Evolutionary conservation across 2,329 filamentous ascomycete species (phyloP).

Genomic region (Clathrospora elynae): DNA sequence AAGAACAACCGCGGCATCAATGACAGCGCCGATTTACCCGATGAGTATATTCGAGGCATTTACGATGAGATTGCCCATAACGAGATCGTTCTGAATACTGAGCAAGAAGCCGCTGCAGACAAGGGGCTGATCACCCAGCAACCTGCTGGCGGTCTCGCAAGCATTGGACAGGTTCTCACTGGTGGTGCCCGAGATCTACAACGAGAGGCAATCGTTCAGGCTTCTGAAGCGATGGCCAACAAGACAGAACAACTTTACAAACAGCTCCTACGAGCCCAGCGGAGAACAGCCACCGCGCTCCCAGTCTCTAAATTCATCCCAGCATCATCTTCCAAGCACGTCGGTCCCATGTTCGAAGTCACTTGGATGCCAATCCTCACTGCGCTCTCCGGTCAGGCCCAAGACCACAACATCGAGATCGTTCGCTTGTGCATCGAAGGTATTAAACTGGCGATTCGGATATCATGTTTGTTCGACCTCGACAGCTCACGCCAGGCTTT

Average conservation of each 20-base stretch:
- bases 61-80: slow-evolving; percentile 90
- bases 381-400: slow-evolving; percentile 88
- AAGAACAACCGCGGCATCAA: slow-evolving; percentile 99
- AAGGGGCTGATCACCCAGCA: slow-evolving; percentile 65
- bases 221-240: slow-evolving; percentile 90
- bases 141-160: slow-evolving; percentile 70
- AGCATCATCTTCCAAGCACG: slow-evolving; percentile 90
- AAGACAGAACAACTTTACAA: slow-evolving; percentile 88
- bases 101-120: slow-evolving; percentile 85
- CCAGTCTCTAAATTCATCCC: slow-evolving; percentile 79
- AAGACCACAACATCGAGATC: slow-evolving; percentile 91
- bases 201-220: slow-evolving; percentile 89
- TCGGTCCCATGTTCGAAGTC: slow-evolving; percentile 97
- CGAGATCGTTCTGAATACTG: slow-evolving; percentile 93
- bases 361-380: slow-evolving; percentile 99
- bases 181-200: slow-evolving; percentile 92
- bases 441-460: slow-evolving; percentile 89
- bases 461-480: slow-evolving; percentile 90
- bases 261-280: slow-evolving; percentile 86
- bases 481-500: slow-evolving; percentile 95
- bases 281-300: slow-evolving; percentile 73
- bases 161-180: slow-evolving; percentile 85
- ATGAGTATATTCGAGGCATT: slow-evolving; percentile 87
- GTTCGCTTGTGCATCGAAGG: slow-evolving; percentile 93
- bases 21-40: slow-evolving; percentile 88